A percentile compares a stretch with the other conserved stretches of the same genome.
These are phyloP conservation scores for Pythium aristosporum DNA, from an alignment of 352 stramenopile genomes.

Conservation along the genomic window DNA sequence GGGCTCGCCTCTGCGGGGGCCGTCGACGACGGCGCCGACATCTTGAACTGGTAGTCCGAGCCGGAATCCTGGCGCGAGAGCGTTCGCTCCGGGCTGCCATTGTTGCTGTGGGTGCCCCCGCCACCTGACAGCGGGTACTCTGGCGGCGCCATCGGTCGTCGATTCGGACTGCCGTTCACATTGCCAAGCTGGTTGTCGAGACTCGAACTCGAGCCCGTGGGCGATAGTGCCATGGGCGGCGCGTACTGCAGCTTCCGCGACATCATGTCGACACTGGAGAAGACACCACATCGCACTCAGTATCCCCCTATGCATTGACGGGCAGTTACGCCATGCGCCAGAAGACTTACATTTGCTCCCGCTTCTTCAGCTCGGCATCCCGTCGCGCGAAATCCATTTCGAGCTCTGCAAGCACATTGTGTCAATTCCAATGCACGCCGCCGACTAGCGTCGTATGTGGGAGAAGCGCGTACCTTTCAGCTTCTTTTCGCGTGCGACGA, in stretches of 20 bases:
- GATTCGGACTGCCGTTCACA: slow-evolving; percentile 12
- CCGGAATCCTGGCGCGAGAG: slow-evolving; percentile 11
- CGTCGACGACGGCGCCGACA: slow-evolving; percentile 1
- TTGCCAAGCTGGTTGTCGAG: slow-evolving; percentile 49
- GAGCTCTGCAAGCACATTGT: slow-evolving; percentile 34
- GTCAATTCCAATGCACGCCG: background rate
- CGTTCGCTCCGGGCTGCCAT: slow-evolving; percentile 38
- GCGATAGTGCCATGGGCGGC: slow-evolving; percentile 39
- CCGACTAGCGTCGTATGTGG: background rate
- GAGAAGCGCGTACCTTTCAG: slow-evolving; percentile 53
- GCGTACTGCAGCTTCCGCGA: slow-evolving; percentile 70
- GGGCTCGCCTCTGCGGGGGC: slow-evolving; percentile 15
- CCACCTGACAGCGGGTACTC: slow-evolving; percentile 20
- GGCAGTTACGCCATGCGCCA: background rate
- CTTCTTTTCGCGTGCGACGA: slow-evolving; percentile 85
- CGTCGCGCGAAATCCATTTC: slow-evolving; percentile 77
- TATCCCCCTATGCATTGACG: background rate
- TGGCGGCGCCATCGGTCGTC: slow-evolving; percentile 17
- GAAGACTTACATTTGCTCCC: slow-evolving; percentile 69
- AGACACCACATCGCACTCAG: background rate
- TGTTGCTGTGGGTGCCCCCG: slow-evolving; percentile 31
- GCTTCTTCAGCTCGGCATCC: slow-evolving; percentile 83
- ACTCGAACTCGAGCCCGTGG: slow-evolving; percentile 74
- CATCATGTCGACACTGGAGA: slow-evolving; percentile 72
- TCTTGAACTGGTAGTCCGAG: slow-evolving; percentile 26